These are phyloP conservation scores for Mycena rosella DNA, from an alignment of 768 basidiomycete species.

Conservation along the genomic window DNA sequence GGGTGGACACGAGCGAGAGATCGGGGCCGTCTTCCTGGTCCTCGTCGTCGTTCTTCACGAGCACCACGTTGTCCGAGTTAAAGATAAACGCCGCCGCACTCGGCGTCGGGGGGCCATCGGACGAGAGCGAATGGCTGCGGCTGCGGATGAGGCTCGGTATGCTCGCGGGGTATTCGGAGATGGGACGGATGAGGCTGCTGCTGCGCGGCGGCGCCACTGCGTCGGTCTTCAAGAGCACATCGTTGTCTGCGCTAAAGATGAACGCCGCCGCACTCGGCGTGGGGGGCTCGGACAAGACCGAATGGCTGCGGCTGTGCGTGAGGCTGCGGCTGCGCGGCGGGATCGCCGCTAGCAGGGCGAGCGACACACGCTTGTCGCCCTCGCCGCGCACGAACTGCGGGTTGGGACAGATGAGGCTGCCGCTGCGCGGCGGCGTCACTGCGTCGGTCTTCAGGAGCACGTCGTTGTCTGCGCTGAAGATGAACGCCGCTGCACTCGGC, in stretches of 20 bases:
- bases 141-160: slow-evolving; percentile 31
- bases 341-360: slow-evolving; percentile 5
- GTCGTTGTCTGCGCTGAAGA: no score
- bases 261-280: no score
- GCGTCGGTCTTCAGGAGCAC: no score
- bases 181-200: slow-evolving; percentile 16
- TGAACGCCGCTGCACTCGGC: no score
- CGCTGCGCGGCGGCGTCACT: slow-evolving; percentile 21
- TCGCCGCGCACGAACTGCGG: slow-evolving; percentile 27
- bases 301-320: neutral
- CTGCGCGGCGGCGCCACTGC: slow-evolving; percentile 18
- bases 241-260: no score
- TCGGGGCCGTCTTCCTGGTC: neutral
- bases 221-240: no score
- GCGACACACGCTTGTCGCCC: slow-evolving; percentile 29
- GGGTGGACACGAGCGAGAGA: slow-evolving; percentile 16
- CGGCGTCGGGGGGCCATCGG: slow-evolving; percentile 29
- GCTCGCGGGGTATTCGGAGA: neutral
- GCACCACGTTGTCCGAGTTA: neutral
- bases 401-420: slow-evolving; percentile 11
- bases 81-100: slow-evolving; percentile 5
- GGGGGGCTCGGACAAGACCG: no score
- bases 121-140: slow-evolving; percentile 25
- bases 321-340: slow-evolving; percentile 25
- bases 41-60: slow-evolving; percentile 3